phyloP scores from a whole-genome alignment of 371 early-diverging fungal species.

The Amoeboaphelidium protococcarum region DNA sequence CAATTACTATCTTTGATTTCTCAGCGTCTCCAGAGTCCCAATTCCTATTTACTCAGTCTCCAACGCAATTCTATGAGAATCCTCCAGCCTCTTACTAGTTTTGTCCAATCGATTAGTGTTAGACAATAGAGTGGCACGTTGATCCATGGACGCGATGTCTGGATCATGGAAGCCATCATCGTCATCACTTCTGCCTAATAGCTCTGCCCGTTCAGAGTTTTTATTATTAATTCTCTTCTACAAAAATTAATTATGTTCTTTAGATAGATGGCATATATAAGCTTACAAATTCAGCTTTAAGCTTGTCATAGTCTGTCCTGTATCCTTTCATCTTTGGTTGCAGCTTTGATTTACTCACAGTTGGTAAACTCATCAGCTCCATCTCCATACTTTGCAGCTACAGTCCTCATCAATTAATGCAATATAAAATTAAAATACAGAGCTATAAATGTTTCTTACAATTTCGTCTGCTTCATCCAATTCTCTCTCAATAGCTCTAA shows the following conservation, averaged over 20 bases:
- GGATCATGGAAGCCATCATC: slow-evolving; percentile 14
- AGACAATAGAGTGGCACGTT: slow-evolving; percentile 46
- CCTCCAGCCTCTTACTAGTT: slow-evolving; percentile 47
- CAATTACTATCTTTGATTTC: slow-evolving; percentile 74
- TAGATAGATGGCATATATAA: neutral
- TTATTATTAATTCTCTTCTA: neutral
- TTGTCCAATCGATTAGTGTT: slow-evolving; percentile 60
- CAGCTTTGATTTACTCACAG: slow-evolving; percentile 29
- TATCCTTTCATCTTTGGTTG: slow-evolving; percentile 38
- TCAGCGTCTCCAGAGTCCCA: slow-evolving; percentile 44
- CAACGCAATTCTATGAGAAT: slow-evolving; percentile 61
- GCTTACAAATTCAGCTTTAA: slow-evolving; percentile 41
- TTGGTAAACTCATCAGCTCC: slow-evolving; percentile 49
- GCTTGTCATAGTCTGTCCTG: slow-evolving; percentile 43
- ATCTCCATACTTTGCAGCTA: slow-evolving; percentile 36
- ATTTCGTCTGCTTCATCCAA: slow-evolving; percentile 75
- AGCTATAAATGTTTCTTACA: no score
- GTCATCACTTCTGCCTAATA: slow-evolving; percentile 9
- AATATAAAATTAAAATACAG: no score
- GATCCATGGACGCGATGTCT: slow-evolving; percentile 28
- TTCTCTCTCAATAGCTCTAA: slow-evolving; percentile 49
- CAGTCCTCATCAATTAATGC: neutral
- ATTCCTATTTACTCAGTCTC: slow-evolving; percentile 72
- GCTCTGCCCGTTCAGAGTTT: slow-evolving; percentile 12
- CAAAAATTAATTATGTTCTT: neutral